Evolutionary conservation across 2,329 filamentous ascomycete genomes (phyloP), one percentile per base, ranked within the genome.

Genomic region (Diaporthe citrichinensis): DNA sequence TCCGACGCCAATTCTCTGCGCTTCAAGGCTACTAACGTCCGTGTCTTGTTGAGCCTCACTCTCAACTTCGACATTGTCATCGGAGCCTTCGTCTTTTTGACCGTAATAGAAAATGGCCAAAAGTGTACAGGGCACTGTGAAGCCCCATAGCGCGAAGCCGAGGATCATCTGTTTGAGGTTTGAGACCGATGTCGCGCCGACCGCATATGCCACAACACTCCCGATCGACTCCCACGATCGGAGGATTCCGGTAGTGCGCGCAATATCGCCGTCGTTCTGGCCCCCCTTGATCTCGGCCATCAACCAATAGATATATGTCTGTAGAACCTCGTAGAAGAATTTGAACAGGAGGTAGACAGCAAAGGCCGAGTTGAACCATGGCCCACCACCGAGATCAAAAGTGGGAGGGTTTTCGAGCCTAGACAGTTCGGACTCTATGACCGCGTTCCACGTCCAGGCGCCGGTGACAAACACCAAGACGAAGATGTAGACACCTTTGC

Each of bases 161-260:
- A 82, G 61, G 20, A 80, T 79, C 81, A 82, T 82, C 75, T 82
- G 81, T 51, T 82, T 82, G 77, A 78, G 53, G 25, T 82, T 81
- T 1, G 77, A 72, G 76, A 80, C 81, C 31, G 80, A 79, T 17
- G 80, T 82, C 14, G 81, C 80, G 4, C 81, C 81, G 8, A 83
- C 79, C 17, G 79, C 81, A 39, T 82, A 83, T 12, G 81, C 81
- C 75, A 82, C 79, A 5, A 81, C 81, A 69, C 81, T 81, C 10
- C 81, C 81, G 25, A 83, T 82, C 12, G 79, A 80, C 73, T 83
- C 81, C 81, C 81, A 83, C 6, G 79, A 81, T 59, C 81, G 76
- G 25, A 83, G 65, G 31, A 82, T 82, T 0, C 81, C 81, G 3
- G 81, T 83, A 14, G 80, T 82, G 57, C 81, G 76, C 1, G 81